These are phyloP conservation scores for Tieghemiomyces parasiticus DNA, from an alignment of 192 early-diverging fungal genomes.

Conservation along the genomic window DNA sequence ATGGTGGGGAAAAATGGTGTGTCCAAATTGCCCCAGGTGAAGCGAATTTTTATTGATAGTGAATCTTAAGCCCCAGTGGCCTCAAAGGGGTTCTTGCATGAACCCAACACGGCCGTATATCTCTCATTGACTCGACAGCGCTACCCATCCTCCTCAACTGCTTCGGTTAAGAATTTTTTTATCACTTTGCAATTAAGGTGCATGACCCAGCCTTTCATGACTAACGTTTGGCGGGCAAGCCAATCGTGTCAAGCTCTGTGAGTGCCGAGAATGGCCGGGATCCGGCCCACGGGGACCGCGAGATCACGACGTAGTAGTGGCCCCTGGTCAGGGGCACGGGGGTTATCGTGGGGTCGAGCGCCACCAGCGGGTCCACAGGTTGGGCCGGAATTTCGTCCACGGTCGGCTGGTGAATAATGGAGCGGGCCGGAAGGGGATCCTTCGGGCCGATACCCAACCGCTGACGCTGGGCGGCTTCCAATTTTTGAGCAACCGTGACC, in stretches of 20 bases:
- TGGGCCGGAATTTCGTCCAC: not conserved
- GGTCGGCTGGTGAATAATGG: not conserved
- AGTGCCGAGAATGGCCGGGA: not conserved
- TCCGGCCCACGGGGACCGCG: not conserved
- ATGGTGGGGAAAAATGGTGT: too few relatives aligned
- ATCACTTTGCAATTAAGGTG: too few relatives aligned
- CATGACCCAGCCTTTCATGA: too few relatives aligned
- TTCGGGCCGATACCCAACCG: not conserved
- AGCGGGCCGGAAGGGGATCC: not conserved
- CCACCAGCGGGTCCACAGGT: not conserved
- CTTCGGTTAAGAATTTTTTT: too few relatives aligned
- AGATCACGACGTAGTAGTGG: conserved; percentile 4
- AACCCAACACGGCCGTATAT: too few relatives aligned
- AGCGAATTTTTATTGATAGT: too few relatives aligned
- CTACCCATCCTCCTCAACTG: too few relatives aligned
- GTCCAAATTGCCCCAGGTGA: too few relatives aligned
- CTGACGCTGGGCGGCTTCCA: not conserved
- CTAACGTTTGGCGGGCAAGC: too few relatives aligned
- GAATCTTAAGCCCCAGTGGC: too few relatives aligned
- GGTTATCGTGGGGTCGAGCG: not conserved
- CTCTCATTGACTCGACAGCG: too few relatives aligned
- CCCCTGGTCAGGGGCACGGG: not conserved
- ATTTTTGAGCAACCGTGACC: not conserved
- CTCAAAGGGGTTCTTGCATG: too few relatives aligned
- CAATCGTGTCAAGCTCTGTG: not conserved